Evolutionary conservation across 257 asterid genomes (phyloP), one percentile per base, ranked within the genome.

Genomic region (Solanum commersonii): DNA sequence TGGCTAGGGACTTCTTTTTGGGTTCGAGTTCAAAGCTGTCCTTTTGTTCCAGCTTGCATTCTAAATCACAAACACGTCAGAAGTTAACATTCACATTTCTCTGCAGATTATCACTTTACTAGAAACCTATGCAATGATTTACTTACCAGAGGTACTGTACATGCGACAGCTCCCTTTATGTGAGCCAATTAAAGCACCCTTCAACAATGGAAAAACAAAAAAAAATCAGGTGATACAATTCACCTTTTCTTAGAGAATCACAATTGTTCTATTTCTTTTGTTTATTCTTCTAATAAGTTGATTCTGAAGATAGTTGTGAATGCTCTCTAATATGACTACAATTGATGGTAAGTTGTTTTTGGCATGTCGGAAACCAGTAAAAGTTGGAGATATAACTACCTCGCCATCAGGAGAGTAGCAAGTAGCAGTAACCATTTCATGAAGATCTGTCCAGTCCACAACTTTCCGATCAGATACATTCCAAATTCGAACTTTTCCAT

Each of bases 401-500:
- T 95, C 92, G 78, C 96, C 95, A 90, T 95, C 97, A 15, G 98
- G 97, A 68, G 95, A 91, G 89, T 95, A 94, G 92, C 93, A 88
- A 68, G 92, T 95, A 85, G 98, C 97, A 65, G 97, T 94, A 46
- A 95, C 94, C 96, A 94, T 93, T 91, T 94, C 96, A 74, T 86
- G 93, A 84, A 90, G 90, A 86, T 95, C 98, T 16, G 85, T 88
- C 97, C 97, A 95, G 87, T 95, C 97, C 6, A 94, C 95, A 52
- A 95, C 98, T 40, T 94, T 93, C 42, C 95, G 92, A 60, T 87
- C 90, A 23, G 95, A 92, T 87, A 92, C 87, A 92, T 88, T 94
- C 98, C 98, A 95, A 63, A 95, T 90, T 52, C 97, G 94, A 88
- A 95, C 94, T 91, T 95, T 95, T 86, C 92, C 94, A 93, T 95